Conservation (phyloP, 495 filamentous ascomycete species). For the Penicillium bovifimosum region DNA sequence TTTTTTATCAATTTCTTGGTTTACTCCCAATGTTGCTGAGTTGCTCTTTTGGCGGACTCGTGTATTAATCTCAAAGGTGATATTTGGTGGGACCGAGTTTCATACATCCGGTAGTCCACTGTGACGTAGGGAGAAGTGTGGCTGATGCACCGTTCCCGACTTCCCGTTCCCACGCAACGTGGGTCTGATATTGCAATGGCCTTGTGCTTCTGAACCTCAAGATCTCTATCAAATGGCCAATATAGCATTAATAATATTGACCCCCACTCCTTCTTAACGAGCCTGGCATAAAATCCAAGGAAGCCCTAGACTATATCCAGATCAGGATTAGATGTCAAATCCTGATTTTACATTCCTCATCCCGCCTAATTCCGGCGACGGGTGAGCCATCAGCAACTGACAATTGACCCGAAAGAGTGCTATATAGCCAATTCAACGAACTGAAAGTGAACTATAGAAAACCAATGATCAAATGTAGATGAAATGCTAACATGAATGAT, state of each 20-base stretch:
- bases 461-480: not conserved
- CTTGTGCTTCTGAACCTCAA: no score
- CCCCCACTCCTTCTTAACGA: not conserved
- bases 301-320: not conserved
- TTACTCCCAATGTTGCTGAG: no score
- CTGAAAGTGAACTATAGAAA: not conserved
- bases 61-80: no score
- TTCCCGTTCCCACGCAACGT: not conserved
- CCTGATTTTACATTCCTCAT: not conserved
- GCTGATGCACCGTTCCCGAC: not conserved
- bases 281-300: not conserved
- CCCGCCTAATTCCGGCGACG: slow-evolving; percentile 1
- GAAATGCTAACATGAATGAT: not conserved
- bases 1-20: no score
- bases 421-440: not conserved
- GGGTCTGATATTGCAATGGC: not conserved
- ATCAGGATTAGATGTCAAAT: not conserved
- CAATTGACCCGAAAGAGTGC: not conserved
- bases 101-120: not conserved
- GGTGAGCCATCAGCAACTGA: not conserved
- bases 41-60: no score
- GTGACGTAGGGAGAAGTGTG: not conserved
- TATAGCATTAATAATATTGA: not conserved
- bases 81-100: no score
- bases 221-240: not conserved